phyloP scores from a whole-genome alignment of 805 yeast genomes.

The Wickerhamiella cacticola region DNA sequence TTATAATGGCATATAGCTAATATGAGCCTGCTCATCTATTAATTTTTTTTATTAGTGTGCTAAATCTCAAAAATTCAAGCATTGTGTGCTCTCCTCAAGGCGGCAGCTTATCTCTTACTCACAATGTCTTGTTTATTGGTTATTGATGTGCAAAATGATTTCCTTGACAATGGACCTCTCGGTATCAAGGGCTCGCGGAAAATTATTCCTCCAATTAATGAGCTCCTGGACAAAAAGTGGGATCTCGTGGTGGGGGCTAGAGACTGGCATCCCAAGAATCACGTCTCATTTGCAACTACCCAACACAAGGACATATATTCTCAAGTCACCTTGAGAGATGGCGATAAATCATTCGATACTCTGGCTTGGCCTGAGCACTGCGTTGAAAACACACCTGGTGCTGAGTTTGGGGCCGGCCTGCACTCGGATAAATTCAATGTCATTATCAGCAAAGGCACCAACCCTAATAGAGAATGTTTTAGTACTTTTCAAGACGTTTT shows the following conservation, averaged over 20 bases:
- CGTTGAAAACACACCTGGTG: constrained; percentile 57
- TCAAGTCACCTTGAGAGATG: constrained; percentile 20
- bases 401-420: constrained; percentile 46
- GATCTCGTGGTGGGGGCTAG: constrained; percentile 55
- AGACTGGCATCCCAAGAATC: constrained; percentile 82
- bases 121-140: constrained; percentile 45
- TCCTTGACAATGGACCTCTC: constrained; percentile 54
- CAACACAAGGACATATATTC: constrained; percentile 46
- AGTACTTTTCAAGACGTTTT: constrained; percentile 79
- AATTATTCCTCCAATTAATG: constrained; percentile 41
- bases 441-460: constrained; percentile 58
- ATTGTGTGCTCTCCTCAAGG: too few relatives aligned
- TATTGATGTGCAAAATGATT: constrained; percentile 79
- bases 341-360: constrained; percentile 13
- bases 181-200: constrained; percentile 58
- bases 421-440: constrained; percentile 29
- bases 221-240: constrained; percentile 44
- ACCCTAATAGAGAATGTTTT: constrained; percentile 67
- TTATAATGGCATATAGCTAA: constrained; percentile 7
- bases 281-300: constrained; percentile 68
- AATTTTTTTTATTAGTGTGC: too few relatives aligned
- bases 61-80: too few relatives aligned
- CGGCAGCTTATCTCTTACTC: too few relatives aligned
- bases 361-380: constrained; percentile 82
- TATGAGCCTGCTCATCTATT: constrained; percentile 6